phyloP scores from a whole-genome alignment of 2,329 filamentous ascomycete genomes.

The Neopestalotiopsis sp. region DNA sequence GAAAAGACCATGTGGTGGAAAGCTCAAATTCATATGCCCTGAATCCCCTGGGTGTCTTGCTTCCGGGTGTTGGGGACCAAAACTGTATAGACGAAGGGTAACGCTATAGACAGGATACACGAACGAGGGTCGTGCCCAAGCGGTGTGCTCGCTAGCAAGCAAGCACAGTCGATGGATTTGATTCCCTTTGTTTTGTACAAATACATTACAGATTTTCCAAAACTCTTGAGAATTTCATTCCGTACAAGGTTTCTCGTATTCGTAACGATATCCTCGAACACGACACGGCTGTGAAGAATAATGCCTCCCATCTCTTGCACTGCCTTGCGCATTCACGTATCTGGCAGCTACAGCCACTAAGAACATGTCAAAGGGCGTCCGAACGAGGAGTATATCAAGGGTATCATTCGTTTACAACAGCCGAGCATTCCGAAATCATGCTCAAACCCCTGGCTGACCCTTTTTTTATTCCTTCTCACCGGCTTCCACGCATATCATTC shows the following conservation, averaged over 20 bases:
- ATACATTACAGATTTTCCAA: neutral
- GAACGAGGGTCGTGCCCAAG: neutral
- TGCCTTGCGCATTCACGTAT: too few species aligned
- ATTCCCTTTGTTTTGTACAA: constrained; percentile 3
- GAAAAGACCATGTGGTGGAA: neutral
- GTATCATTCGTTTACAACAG: too few species aligned
- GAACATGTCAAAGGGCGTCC: too few species aligned
- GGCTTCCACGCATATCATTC: too few species aligned
- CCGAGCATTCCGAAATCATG: too few species aligned
- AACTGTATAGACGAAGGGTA: constrained; percentile 18
- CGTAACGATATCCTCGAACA: too few species aligned
- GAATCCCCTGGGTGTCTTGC: constrained; percentile 7
- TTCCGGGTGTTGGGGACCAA: constrained; percentile 17
- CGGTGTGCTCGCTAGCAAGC: neutral
- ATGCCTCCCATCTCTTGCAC: too few species aligned
- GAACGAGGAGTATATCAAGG: too few species aligned
- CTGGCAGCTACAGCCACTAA: too few species aligned
- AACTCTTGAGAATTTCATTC: neutral
- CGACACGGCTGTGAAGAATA: too few species aligned
- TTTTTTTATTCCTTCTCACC: too few species aligned
- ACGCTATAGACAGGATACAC: constrained; percentile 17
- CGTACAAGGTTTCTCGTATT: neutral
- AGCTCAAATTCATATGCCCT: neutral
- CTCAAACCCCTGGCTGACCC: too few species aligned
- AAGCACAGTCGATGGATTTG: neutral